Conservation (phyloP, 805 yeast species). For the Candida boidinii region DNA sequence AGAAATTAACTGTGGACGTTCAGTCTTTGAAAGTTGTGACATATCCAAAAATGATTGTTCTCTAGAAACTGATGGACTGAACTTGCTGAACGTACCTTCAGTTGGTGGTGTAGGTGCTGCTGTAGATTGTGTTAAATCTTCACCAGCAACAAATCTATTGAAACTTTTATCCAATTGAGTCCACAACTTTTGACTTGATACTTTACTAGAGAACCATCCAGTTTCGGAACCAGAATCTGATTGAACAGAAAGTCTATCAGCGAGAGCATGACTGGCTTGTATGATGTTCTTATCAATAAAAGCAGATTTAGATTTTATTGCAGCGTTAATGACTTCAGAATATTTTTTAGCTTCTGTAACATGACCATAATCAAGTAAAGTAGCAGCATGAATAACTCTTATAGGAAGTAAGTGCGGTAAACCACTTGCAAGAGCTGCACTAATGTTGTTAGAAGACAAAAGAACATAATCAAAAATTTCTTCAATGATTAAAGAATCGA, state of each 20-base stretch:
- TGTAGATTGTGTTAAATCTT: conserved; percentile 41
- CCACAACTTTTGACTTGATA: conserved; percentile 64
- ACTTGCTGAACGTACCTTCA: conserved; percentile 60
- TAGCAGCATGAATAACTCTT: conserved; percentile 60
- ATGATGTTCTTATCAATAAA: conserved; percentile 25
- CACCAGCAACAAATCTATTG: conserved; percentile 79
- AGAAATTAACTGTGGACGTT: too few species aligned
- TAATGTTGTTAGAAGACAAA: conserved; percentile 21
- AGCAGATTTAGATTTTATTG: conserved; percentile 29
- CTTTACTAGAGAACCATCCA: conserved; percentile 67
- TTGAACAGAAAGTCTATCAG: conserved; percentile 38
- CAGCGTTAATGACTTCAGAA: conserved; percentile 39
- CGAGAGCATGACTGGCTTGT: conserved; percentile 27
- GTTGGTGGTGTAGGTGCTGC: conserved; percentile 18
- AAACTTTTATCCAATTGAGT: conserved; percentile 78
- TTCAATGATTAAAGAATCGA: conserved; percentile 45
- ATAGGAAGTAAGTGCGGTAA: conserved; percentile 46
- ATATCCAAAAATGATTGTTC: conserved; percentile 34
- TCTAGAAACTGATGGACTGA: conserved; percentile 62
- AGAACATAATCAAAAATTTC: conserved; percentile 62
- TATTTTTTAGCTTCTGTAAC: conserved; percentile 53
- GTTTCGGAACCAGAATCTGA: conserved; percentile 29
- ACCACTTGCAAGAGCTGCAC: conserved; percentile 24
- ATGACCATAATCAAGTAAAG: conserved; percentile 60
- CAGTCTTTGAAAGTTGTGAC: background rate